Evolutionary conservation across 2,329 filamentous ascomycete genomes (phyloP).

Genomic region (Lasiodiplodia hormozganensis): DNA sequence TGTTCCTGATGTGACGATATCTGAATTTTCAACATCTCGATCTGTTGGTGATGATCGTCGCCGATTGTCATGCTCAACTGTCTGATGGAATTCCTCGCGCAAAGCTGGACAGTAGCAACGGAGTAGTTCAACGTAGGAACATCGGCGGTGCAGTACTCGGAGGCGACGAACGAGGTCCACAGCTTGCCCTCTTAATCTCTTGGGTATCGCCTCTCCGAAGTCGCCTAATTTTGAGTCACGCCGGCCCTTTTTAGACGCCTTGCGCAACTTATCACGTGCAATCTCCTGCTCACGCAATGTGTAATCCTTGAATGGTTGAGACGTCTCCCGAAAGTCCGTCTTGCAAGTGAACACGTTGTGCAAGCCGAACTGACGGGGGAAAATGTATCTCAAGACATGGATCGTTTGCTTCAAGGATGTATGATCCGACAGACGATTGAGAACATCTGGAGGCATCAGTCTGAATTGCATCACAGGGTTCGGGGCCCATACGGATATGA

Average conservation of each 20-base stretch:
- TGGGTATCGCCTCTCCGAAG: constrained; percentile 59
- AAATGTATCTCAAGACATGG: constrained; percentile 89
- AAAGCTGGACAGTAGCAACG: constrained; percentile 71
- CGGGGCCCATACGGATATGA: constrained; percentile 72
- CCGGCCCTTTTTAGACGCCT: constrained; percentile 36
- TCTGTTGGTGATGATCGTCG: background rate
- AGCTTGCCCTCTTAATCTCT: constrained; percentile 69
- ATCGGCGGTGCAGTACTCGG: constrained; percentile 73
- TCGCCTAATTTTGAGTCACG: constrained; percentile 37
- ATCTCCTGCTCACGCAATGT: constrained; percentile 87
- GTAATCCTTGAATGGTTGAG: constrained; percentile 82
- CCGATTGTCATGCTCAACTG: background rate
- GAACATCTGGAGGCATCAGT: constrained; percentile 67
- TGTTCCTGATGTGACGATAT: too few relatives aligned
- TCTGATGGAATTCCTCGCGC: background rate
- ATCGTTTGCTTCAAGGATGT: constrained; percentile 62
- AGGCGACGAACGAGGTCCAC: constrained; percentile 69
- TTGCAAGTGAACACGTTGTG: constrained; percentile 89
- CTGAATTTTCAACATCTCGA: background rate
- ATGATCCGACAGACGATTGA: constrained; percentile 71
- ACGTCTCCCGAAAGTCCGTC: constrained; percentile 69
- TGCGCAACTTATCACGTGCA: constrained; percentile 28
- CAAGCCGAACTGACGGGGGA: constrained; percentile 86
- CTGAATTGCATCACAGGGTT: constrained; percentile 21
- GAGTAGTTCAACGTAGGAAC: constrained; percentile 80